Evolutionary conservation across 169 alveolate genomes (phyloP), one percentile per base, ranked within the genome.

Genomic region (Plasmodium gaboni): DNA sequence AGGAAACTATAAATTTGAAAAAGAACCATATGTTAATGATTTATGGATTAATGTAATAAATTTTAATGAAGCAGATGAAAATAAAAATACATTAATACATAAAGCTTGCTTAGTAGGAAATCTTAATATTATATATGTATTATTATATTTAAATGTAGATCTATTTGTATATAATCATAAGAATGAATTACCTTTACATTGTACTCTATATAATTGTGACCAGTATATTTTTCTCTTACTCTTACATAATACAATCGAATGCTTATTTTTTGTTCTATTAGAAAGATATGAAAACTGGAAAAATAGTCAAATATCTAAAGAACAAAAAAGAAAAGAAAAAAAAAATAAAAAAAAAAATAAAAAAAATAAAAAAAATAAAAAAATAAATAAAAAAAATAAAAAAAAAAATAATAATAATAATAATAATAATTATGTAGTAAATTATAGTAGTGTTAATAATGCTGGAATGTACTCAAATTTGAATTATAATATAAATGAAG

Each of bases 91-190:
- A 32, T 73, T 85, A 32, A 85, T 85, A 57, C 92, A 85, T 46
- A 85, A 85, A 19, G 92, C 92, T 6, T 85, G 92, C 51, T 42
- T 85, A 44, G 87, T 85, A 38, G 71, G 87, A 12, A 85, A 85
- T 61, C 6, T 50, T 5, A 85, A 85, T 44, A 70, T 85, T 24
- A 85, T 85, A 44, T 85, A 57, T 59, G 48, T 85, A 42, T 73
- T 85, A n/a, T 51, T 85, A 60, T 22, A 64, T 85, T 71, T 85
- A 50, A 85, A 85, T 32, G 92, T 85, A 0, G 71, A 85, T 32
- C 17, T 85, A 32, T 50, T 85, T 28, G 10, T 22, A 13, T 85
- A 85, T 46, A 85, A 85, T 60, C 70, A 85, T 24, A 85, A 85
- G 19, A 22, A 13, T 10, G 92, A 85, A 51, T 63, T 85, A 28